Evolutionary conservation across 2,329 filamentous ascomycete species (phyloP).

Genomic region (Cryphonectria nitschkei): DNA sequence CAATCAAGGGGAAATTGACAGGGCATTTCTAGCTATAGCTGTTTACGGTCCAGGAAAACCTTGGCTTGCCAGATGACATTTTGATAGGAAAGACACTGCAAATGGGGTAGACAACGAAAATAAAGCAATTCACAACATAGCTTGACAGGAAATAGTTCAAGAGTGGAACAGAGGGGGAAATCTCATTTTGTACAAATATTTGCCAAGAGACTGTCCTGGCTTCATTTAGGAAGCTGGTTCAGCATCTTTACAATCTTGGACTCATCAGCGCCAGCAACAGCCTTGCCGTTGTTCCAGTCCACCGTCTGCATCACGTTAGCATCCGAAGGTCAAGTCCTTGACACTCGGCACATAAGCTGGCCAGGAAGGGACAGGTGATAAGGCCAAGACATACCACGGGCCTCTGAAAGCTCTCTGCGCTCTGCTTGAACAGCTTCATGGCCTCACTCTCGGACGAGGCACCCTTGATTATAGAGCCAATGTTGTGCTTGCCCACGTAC

Average conservation of each 20-base stretch:
- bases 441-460: slow-evolving; percentile 78
- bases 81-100: background rate
- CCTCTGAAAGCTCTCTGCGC: slow-evolving; percentile 67
- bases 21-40: background rate
- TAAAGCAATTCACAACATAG: background rate
- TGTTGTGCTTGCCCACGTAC: slow-evolving; percentile 64
- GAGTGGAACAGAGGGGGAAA: slow-evolving; percentile 10
- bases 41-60: background rate
- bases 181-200: slow-evolving; percentile 22
- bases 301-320: slow-evolving; percentile 59
- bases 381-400: slow-evolving; percentile 68
- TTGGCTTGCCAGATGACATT: background rate
- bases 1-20: background rate
- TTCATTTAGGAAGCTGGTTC: slow-evolving; percentile 50
- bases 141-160: background rate
- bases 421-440: slow-evolving; percentile 74
- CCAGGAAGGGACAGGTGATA: background rate
- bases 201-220: background rate
- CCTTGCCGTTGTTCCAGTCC: slow-evolving; percentile 92
- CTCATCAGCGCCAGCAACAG: slow-evolving; percentile 76
- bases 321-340: background rate
- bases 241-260: slow-evolving; percentile 88
- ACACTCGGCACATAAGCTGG: background rate
- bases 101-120: background rate
- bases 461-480: slow-evolving; percentile 68